phyloP scores from a whole-genome alignment of 306 rosid genomes.

The Oemleria cerasiformis region DNA sequence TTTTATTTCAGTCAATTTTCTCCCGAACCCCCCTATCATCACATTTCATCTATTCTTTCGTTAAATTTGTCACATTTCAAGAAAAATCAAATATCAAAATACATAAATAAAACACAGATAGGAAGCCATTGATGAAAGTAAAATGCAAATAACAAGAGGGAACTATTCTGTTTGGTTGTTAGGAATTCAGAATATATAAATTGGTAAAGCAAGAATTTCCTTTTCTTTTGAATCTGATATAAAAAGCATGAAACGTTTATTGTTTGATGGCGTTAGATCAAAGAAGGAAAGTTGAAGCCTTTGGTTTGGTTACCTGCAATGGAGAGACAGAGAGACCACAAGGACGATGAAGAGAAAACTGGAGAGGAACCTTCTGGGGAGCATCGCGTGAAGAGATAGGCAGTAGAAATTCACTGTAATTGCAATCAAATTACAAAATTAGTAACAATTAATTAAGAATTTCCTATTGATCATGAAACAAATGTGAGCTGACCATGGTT shows the following conservation, averaged over 20 bases:
- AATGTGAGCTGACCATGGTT: no score
- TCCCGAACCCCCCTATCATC: no score
- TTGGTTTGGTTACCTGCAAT: constrained; percentile 40
- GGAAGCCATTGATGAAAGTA: background rate
- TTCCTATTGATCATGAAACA: no score
- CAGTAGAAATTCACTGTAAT: background rate
- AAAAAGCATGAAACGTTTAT: background rate
- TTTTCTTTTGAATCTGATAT: background rate
- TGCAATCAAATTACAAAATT: constrained; percentile 10
- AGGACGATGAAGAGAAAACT: constrained; percentile 13
- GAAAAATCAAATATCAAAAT: no score
- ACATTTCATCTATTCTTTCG: no score
- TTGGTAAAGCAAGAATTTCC: background rate
- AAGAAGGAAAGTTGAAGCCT: constrained; percentile 13
- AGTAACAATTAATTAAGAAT: background rate
- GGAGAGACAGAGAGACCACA: constrained; percentile 21
- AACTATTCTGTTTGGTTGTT: background rate
- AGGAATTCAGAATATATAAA: background rate
- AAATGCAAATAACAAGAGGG: background rate
- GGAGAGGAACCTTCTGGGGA: background rate
- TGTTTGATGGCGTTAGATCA: background rate
- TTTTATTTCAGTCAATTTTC: no score
- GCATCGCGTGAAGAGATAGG: constrained; percentile 16
- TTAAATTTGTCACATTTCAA: no score
- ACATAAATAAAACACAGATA: no score